These are phyloP conservation scores for Colletotrichum lini DNA, from an alignment of 2,329 filamentous ascomycete species.

Conservation along the genomic window DNA sequence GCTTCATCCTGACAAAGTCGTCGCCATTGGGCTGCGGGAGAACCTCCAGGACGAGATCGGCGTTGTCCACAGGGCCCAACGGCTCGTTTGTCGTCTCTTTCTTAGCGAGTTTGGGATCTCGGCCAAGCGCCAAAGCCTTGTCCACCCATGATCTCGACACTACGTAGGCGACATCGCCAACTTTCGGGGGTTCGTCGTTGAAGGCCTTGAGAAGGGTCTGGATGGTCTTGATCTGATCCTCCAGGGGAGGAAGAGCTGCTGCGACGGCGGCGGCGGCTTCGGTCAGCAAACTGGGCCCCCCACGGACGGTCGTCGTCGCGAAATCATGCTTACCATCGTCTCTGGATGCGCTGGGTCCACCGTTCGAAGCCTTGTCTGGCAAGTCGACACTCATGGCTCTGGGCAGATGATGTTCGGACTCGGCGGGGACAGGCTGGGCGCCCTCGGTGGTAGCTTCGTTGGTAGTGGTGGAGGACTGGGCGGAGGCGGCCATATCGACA, in stretches of 20 bases:
- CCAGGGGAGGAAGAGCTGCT: slow-evolving; percentile 55
- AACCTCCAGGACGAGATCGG: slow-evolving; percentile 79
- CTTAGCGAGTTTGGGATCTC: slow-evolving; percentile 68
- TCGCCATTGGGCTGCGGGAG: slow-evolving; percentile 64
- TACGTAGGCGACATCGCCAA: slow-evolving; percentile 82
- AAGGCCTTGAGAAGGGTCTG: slow-evolving; percentile 70
- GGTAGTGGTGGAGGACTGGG: not conserved
- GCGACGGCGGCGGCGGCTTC: slow-evolving; percentile 36
- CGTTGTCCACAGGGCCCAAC: slow-evolving; percentile 89
- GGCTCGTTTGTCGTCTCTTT: slow-evolving; percentile 72
- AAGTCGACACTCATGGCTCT: slow-evolving; percentile 60
- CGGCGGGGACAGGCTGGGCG: slow-evolving; percentile 24
- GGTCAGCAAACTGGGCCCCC: slow-evolving; percentile 15
- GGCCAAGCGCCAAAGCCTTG: slow-evolving; percentile 77
- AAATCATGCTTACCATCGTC: slow-evolving; percentile 27
- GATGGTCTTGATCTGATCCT: slow-evolving; percentile 81
- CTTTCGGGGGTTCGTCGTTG: slow-evolving; percentile 68
- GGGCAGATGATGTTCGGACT: slow-evolving; percentile 45
- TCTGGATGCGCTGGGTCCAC: slow-evolving; percentile 5
- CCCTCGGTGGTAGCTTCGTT: slow-evolving; percentile 12
- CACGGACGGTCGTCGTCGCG: not conserved
- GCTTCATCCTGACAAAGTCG: slow-evolving; percentile 81
- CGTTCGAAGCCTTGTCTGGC: slow-evolving; percentile 47
- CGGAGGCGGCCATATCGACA: slow-evolving; percentile 35
- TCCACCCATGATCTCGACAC: slow-evolving; percentile 86